Percentiles rank a stretch among this genome's conserved stretches.
Evolutionary conservation across 768 basidiomycete species (phyloP).

Genomic region (Royoungia palumana): DNA sequence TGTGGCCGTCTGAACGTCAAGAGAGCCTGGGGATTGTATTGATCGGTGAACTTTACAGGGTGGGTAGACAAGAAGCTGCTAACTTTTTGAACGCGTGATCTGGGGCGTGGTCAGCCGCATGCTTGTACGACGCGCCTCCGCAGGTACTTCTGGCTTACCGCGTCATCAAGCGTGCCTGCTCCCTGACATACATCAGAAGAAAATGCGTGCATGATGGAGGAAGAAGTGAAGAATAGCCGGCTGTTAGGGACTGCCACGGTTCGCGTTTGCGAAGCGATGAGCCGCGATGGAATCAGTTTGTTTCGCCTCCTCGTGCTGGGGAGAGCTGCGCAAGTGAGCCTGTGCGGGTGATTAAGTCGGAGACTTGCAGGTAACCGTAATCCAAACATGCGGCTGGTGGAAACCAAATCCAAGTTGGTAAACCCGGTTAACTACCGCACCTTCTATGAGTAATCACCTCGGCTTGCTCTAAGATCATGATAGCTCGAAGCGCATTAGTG

Average conservation of each 20-base stretch:
- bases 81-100: constrained; percentile 23
- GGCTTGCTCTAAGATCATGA: no score
- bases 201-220: constrained; percentile 3
- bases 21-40: constrained; percentile 10
- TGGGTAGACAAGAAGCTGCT: not conserved
- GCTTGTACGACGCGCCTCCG: not conserved
- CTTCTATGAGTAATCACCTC: no score
- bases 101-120: constrained; percentile 4
- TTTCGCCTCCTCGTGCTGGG: not conserved
- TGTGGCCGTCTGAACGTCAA: constrained; percentile 12
- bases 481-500: no score
- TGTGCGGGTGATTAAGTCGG: not conserved
- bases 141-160: constrained; percentile 13
- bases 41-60: not conserved
- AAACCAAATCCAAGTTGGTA: not conserved
- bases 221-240: constrained; percentile 1
- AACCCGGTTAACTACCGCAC: no score
- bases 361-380: not conserved
- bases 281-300: not conserved
- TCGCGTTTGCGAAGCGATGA: not conserved
- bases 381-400: constrained; percentile 6
- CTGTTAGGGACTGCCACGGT: not conserved
- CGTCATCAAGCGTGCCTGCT: constrained; percentile 15
- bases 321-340: not conserved
- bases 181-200: not conserved